phyloP scores from a whole-genome alignment of 2,329 filamentous ascomycete genomes.

The Purpureocillium lavendulum region DNA sequence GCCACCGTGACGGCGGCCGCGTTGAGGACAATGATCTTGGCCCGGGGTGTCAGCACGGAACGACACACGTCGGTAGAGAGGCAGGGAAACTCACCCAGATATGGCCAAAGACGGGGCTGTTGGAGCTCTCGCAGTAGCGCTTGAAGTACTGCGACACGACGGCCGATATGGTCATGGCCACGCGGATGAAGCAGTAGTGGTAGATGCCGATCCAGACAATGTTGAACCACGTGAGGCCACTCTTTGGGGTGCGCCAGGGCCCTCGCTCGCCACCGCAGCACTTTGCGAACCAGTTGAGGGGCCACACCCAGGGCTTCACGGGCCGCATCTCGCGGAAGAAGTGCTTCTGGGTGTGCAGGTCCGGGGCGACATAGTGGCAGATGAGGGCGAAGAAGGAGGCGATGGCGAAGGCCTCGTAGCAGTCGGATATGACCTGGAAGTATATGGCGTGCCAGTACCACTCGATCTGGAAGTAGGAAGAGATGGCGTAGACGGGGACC shows the following conservation, averaged over 20 bases:
- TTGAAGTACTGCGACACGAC: conserved; percentile 62
- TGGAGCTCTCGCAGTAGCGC: conserved; percentile 70
- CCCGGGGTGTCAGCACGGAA: neutral
- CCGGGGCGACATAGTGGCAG: conserved; percentile 71
- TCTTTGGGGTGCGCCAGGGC: conserved; percentile 64
- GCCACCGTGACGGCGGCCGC: conserved; percentile 67
- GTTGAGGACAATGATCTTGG: conserved; percentile 58
- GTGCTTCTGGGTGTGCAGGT: conserved; percentile 71
- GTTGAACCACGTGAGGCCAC: conserved; percentile 86
- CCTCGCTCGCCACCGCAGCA: conserved; percentile 64
- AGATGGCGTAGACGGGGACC: conserved; percentile 72
- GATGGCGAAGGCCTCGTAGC: conserved; percentile 85
- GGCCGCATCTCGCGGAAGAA: conserved; percentile 65
- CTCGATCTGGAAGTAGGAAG: conserved; percentile 64
- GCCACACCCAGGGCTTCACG: conserved; percentile 65
- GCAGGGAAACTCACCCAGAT: conserved; percentile 56
- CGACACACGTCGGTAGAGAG: conserved; percentile 1
- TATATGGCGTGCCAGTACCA: conserved; percentile 75
- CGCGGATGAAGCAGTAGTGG: conserved; percentile 77
- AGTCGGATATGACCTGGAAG: conserved; percentile 72
- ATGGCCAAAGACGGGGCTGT: conserved; percentile 72
- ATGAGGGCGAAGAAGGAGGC: conserved; percentile 78
- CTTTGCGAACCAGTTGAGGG: conserved; percentile 60
- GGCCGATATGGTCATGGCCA: conserved; percentile 70
- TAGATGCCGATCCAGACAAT: conserved; percentile 76